A percentile compares a stretch with the other conserved stretches of the same genome.
Evolutionary conservation across 2,329 filamentous ascomycete genomes (phyloP).

Genomic region (Cytospora schulzeri): DNA sequence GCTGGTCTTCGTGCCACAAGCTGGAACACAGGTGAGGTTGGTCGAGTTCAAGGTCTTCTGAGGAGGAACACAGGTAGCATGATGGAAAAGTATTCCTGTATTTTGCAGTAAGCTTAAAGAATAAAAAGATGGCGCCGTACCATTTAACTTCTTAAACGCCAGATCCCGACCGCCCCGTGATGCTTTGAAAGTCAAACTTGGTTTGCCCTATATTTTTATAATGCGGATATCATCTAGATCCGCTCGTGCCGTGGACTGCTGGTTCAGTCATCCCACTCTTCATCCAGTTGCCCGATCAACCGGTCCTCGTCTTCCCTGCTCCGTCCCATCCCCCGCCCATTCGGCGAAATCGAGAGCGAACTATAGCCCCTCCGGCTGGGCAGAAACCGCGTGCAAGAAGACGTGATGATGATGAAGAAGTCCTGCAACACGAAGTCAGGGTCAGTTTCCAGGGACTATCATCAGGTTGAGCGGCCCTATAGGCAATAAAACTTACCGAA

Average conservation of each 20-base stretch:
- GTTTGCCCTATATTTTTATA: slow-evolving; percentile 7
- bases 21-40: slow-evolving; percentile 37
- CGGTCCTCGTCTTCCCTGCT: slow-evolving; percentile 83
- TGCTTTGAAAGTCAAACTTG: slow-evolving; percentile 4
- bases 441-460: slow-evolving; percentile 4
- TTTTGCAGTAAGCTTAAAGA: slow-evolving; percentile 11
- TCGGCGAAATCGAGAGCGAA: slow-evolving; percentile 59
- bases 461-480: not conserved
- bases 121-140: slow-evolving; percentile 11
- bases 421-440: slow-evolving; percentile 48
- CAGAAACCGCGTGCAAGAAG: slow-evolving; percentile 68
- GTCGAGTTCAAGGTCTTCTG: slow-evolving; percentile 43
- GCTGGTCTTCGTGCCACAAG: slow-evolving; percentile 38
- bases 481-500: slow-evolving; percentile 57
- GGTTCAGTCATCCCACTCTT: slow-evolving; percentile 86
- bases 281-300: slow-evolving; percentile 92
- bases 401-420: slow-evolving; percentile 67
- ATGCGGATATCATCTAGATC: not conserved
- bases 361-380: slow-evolving; percentile 69
- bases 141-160: slow-evolving; percentile 23
- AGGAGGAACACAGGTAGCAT: not conserved
- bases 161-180: slow-evolving; percentile 4
- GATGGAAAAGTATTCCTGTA: not conserved
- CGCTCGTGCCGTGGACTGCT: not conserved
- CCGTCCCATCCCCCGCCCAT: slow-evolving; percentile 44